These are phyloP conservation scores for Aleurites moluccanus DNA, from an alignment of 441 rosid genomes.

Conservation along the genomic window DNA sequence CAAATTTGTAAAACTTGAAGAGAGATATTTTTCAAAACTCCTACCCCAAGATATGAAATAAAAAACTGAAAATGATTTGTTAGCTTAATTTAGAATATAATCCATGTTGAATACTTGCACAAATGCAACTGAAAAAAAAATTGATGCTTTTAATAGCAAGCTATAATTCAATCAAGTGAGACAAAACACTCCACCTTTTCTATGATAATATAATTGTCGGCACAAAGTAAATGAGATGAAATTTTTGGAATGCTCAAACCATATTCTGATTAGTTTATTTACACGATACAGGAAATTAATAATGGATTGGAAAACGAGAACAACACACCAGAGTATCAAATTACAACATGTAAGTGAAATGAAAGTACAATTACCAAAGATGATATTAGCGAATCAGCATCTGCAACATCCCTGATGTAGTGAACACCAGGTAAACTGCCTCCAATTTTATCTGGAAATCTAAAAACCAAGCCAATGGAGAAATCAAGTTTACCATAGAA, in stretches of 20 bases:
- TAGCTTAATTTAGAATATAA: background rate
- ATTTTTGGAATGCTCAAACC: background rate
- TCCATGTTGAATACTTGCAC: background rate
- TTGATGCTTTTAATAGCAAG: slow-evolving; percentile 6
- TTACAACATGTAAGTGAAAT: background rate
- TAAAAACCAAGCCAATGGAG: slow-evolving; percentile 27
- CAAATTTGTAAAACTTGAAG: background rate
- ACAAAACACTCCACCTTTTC: background rate
- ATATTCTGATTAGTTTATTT: no score
- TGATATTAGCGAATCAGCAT: slow-evolving; percentile 73
- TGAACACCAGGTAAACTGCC: slow-evolving; percentile 87
- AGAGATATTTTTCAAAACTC: background rate
- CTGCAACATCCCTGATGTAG: slow-evolving; percentile 86
- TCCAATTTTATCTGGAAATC: slow-evolving; percentile 90
- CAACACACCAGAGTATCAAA: background rate
- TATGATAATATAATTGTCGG: slow-evolving; percentile 1
- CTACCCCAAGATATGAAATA: background rate
- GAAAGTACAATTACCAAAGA: slow-evolving; percentile 60
- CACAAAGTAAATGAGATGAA: no score
- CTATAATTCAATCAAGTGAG: background rate
- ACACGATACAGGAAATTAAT: background rate
- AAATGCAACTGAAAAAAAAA: background rate
- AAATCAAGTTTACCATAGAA: slow-evolving; percentile 15
- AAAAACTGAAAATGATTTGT: background rate
- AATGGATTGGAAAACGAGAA: background rate